A percentile compares a stretch with the other conserved stretches of the same genome.
Evolutionary conservation across 257 asterid genomes (phyloP).

Genomic region (Primulina huaijiensis): DNA sequence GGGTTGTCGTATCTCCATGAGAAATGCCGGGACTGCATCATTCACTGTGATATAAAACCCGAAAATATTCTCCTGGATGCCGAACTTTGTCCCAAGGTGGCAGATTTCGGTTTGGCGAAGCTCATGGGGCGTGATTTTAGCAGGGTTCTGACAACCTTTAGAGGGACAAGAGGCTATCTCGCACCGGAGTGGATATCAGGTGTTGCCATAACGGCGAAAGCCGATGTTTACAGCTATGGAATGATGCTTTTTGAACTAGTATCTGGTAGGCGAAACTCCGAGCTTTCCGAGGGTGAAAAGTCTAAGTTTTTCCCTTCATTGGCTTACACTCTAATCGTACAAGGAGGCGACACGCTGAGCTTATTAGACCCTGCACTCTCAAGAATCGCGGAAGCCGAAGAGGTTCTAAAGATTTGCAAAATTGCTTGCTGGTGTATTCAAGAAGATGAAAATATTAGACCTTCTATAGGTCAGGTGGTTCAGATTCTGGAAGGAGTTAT

Average conservation of each 20-base stretch:
- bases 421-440: slow-evolving; percentile 51
- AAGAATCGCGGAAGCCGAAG: slow-evolving; percentile 29
- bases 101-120: slow-evolving; percentile 49
- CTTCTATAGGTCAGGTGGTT: slow-evolving; percentile 49
- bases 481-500: slow-evolving; percentile 47
- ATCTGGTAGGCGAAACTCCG: slow-evolving; percentile 43
- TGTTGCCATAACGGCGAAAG: slow-evolving; percentile 45
- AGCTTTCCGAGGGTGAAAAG: slow-evolving; percentile 30
- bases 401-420: slow-evolving; percentile 39
- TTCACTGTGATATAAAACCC: slow-evolving; percentile 51
- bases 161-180: slow-evolving; percentile 45
- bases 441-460: slow-evolving; percentile 42
- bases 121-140: slow-evolving; percentile 50
- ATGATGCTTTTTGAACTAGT: slow-evolving; percentile 53
- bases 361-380: slow-evolving; percentile 36
- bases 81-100: slow-evolving; percentile 39
- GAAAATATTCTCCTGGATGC: slow-evolving; percentile 42
- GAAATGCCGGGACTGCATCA: slow-evolving; percentile 52
- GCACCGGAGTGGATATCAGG: slow-evolving; percentile 52
- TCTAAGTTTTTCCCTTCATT: slow-evolving; percentile 34
- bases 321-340: slow-evolving; percentile 25
- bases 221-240: slow-evolving; percentile 48
- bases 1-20: slow-evolving; percentile 51
- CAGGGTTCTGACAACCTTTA: slow-evolving; percentile 43
- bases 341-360: slow-evolving; percentile 36